Evolutionary conservation across 768 basidiomycete species (phyloP).

Genomic region (Trametes cinnabarina): DNA sequence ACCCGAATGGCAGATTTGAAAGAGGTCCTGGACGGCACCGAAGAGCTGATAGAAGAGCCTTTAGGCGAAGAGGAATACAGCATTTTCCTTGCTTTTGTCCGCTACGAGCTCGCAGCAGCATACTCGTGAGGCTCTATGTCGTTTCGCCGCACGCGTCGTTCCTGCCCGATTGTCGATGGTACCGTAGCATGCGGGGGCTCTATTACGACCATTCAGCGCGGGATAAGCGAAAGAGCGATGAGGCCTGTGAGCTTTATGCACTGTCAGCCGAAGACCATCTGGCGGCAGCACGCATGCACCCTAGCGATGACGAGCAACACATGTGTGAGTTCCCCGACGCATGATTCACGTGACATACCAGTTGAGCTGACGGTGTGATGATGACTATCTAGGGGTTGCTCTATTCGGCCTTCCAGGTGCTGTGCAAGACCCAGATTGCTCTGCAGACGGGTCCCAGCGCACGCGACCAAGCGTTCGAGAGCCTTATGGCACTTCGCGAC

Average conservation of each 20-base stretch:
- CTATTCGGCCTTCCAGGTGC: not conserved
- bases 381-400: no score
- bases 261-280: not conserved
- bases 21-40: not conserved
- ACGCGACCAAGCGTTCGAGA: not conserved
- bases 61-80: not conserved
- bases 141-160: no score
- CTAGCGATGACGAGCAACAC: conserved; percentile 14
- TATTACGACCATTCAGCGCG: no score
- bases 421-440: not conserved
- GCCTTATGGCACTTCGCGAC: not conserved
- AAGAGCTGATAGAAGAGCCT: not conserved
- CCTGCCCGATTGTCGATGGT: no score
- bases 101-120: conserved; percentile 6
- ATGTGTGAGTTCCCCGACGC: not conserved
- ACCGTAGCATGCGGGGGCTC: no score
- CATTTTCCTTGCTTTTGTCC: conserved; percentile 1
- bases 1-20: no score
- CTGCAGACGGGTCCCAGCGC: not conserved
- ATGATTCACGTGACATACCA: not conserved
- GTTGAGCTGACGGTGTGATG: no score
- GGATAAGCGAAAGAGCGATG: no score
- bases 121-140: not conserved
- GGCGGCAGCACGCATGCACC: not conserved
- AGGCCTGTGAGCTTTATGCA: no score